Base-by-base conservation (phyloP, 2,329 filamentous ascomycete species). In the Mycosphaerella arachidis region DNA sequence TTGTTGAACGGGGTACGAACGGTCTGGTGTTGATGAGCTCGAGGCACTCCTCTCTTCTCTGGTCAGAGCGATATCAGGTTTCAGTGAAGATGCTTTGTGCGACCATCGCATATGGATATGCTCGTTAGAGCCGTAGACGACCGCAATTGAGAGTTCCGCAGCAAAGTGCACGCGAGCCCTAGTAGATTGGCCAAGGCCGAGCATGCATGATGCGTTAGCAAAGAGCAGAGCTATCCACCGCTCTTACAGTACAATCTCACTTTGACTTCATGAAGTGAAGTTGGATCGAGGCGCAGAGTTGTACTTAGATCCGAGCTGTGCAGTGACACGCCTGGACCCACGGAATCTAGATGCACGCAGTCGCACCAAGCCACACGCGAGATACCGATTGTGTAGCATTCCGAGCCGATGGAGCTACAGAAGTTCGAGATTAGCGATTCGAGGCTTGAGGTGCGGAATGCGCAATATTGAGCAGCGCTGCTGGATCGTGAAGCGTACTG, bases 351-450 rank as follows among this genome's bases (percentile, higher is more conserved):
- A 27, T 29, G 46, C 46, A 13, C 29, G 12, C 33, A 20, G 35
- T 45, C 20, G 53, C 53, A 55, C 37, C 20, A 10, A 55, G 33
- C n/a, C 53, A 29, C 53, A 51, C 10, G 51, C 43, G n/a, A 45
- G 24, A 55, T 55, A 29, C 48, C 50, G 56, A 37, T 52, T 58
- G 57, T 62, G 55, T 51, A 52, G 53, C 54, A 62, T 45, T 40
- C n/a, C 48, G 31, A 33, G 40, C 57, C 33, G 51, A 65, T 67
- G 64, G 67, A 64, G 45, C 64, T 71, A 45, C 63, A 65, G 45
- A 71, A 70, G 59, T 71, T 68, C 62, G 66, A 70, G 58, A 70
- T 71, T 53, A 65, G 62, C 13, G 71, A 73, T 61, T 70, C 68
- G n/a, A 66, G 68, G 53, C 68, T 73, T 48, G 69, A 71, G 64